Evolutionary conservation across 345 rosid species (phyloP), one percentile per base, ranked within the genome.

Genomic region (Euphorbia peplus): DNA sequence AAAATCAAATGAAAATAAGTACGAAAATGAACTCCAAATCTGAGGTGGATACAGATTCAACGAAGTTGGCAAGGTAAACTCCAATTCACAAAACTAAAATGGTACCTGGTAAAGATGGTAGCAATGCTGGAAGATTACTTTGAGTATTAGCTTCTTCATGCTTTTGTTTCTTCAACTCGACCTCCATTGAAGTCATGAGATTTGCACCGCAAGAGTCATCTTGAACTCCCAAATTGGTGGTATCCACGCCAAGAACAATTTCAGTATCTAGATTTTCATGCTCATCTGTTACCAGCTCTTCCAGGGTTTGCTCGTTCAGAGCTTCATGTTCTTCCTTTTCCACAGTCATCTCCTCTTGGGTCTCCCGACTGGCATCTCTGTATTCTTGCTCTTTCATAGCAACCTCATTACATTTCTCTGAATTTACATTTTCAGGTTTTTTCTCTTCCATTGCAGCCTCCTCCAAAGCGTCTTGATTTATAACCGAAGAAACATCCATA

Each of bases 141-240:
- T 66, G 76, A 75, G 52, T 52, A 66, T 67, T 81, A 77, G 70
- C 75, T 82, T 72, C 84, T 73, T 66, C 80, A 63, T 58, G 67
- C 59, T 66, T 77, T 12, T 54, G 56, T 44, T 68, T 81, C 75
- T 73, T 76, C 64, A 64, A 8, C n/a, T 29, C 37, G 73, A 74
- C 74, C 66, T 69, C 73, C 56, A 74, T 77, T 69, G 8, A 59
- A 57, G 48, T 24, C 64, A 60, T 70, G 57, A 69, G 66, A 41
- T 75, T 73, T 73, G 59, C 51, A 74, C 26, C 69, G 2, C 22
- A 54, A 73, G 72, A 41, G 50, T 30, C 37, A 59, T 68, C 70
- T 53, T 74, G 71, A 47, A 60, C 59, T 65, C 57, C 54, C n/a
- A 60, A 60, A 39, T 37, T 41, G 41, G 14, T 58, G 10, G 14